phyloP scores from a whole-genome alignment of 257 asterid species.

The Lithospermum erythrorhizon region DNA sequence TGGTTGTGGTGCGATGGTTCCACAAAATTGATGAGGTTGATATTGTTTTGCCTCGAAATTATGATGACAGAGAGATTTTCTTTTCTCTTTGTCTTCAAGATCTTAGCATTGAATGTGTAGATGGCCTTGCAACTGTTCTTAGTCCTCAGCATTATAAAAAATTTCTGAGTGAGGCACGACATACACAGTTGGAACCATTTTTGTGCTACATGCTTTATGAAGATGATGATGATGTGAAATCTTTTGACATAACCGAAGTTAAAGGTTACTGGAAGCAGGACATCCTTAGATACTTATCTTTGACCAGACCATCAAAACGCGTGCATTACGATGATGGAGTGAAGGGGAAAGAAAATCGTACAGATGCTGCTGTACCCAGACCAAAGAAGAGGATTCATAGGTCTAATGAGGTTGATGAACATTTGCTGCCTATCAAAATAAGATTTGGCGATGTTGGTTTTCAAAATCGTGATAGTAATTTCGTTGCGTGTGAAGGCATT shows the following conservation, averaged over 20 bases:
- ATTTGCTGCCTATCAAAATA: conserved; percentile 16
- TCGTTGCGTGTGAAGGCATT: conserved; percentile 7
- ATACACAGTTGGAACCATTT: conserved; percentile 39
- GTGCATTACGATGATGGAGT: conserved; percentile 16
- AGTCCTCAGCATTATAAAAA: conserved; percentile 71
- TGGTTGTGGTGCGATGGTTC: conserved; percentile 94
- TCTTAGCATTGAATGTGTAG: conserved; percentile 86
- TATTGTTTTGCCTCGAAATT: conserved; percentile 62
- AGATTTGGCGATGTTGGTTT: conserved; percentile 14
- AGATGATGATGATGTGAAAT: conserved; percentile 49
- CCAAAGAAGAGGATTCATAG: conserved; percentile 53
- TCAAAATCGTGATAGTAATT: conserved; percentile 9
- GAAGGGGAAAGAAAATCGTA: conserved; percentile 17
- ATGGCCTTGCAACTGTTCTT: conserved; percentile 84
- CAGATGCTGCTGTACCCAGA: conserved; percentile 30
- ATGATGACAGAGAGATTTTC: conserved; percentile 90
- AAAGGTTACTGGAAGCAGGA: conserved; percentile 78
- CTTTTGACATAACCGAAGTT: conserved; percentile 49
- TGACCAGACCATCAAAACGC: conserved; percentile 10
- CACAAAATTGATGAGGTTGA: conserved; percentile 96
- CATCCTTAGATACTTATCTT: conserved; percentile 24
- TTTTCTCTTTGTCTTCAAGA: conserved; percentile 87
- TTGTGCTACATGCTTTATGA: conserved; percentile 68
- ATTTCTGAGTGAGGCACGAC: conserved; percentile 26
- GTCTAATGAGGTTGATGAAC: conserved; percentile 29